These are phyloP conservation scores for Coniella vitis DNA, from an alignment of 2,329 filamentous ascomycete species.

Conservation along the genomic window DNA sequence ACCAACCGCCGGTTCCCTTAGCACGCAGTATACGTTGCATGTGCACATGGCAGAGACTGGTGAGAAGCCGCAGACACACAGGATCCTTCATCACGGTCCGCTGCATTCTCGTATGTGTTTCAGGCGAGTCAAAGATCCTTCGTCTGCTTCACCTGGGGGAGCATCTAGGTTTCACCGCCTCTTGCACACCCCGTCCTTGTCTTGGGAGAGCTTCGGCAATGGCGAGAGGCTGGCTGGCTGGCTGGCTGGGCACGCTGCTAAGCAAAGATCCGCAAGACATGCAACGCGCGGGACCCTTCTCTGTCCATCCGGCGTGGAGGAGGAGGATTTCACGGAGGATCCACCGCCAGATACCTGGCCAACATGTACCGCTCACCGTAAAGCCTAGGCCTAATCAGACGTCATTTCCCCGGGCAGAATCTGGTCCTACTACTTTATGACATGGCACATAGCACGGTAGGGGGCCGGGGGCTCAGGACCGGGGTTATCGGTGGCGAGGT, in stretches of 20 bases:
- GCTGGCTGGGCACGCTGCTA: not conserved
- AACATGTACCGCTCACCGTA: constrained; percentile 11
- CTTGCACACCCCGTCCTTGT: not conserved
- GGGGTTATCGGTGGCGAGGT: no score
- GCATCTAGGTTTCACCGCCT: constrained; percentile 1
- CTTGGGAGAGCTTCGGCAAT: constrained; percentile 1
- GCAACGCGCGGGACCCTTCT: not conserved
- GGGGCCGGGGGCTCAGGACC: no score
- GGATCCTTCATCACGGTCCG: not conserved
- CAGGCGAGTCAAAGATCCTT: not conserved
- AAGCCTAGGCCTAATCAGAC: not conserved
- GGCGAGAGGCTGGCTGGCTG: not conserved
- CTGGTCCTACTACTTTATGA: no score
- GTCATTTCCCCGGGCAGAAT: constrained; percentile 2
- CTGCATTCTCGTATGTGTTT: constrained; percentile 5
- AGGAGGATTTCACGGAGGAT: not conserved
- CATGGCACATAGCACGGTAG: no score
- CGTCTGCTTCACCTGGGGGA: not conserved
- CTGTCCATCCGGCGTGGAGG: not conserved
- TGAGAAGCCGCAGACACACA: not conserved
- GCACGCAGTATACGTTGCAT: no score
- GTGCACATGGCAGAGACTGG: not conserved
- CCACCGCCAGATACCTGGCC: not conserved
- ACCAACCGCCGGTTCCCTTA: no score
- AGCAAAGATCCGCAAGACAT: not conserved